Evolutionary conservation across 441 rosid genomes (phyloP), one percentile per base, ranked within the genome.

Genomic region (Erodium texanum): DNA sequence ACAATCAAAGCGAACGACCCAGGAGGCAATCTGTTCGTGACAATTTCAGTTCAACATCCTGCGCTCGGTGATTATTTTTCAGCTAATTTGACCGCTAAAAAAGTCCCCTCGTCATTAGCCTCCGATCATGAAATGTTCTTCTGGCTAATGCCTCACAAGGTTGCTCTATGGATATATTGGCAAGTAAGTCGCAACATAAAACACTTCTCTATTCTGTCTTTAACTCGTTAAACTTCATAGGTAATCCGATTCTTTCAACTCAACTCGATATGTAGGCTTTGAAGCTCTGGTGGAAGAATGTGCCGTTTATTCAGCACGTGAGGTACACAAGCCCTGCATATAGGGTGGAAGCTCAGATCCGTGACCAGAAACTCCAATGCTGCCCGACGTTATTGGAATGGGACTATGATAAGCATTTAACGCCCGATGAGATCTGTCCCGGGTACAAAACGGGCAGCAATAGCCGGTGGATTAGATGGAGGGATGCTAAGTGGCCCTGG

Each of bases 91-190:
- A 85, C 78, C 66, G 90, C 86, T 8, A 85, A 85, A 77, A 80
- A 80, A 81, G 65, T 86, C 56, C 63, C 84, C 23, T 66, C 73
- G 0, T 16, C 69, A 4, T 66, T 16, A 5, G 80, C 69, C 23
- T 78, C 71, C 10, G 81, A 90, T 77, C 85, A 85, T 11, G 83
- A 72, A 10, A 48, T 77, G 32, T 93, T 82, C 89, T 93, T 93
- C 83, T 93, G 96, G 97, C 78, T 90, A 82, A 89, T 93, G 96
- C 98, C 98, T 76, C 98, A 93, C 65, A 90, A 89, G 68, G 94
- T 93, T 78, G 94, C 94, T 0, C 15, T 89, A 22, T 90, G 96
- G 96, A 90, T 93, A 75, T 93, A 90, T 74, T 93, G 92, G 98
- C 96, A 90, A 69, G 96, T 90, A 83, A 86, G 98, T 89, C 34